A percentile compares a stretch with the other conserved stretches of the same genome.
Evolutionary conservation across 768 basidiomycete species (phyloP).

Genomic region (Calvatia gigantea): DNA sequence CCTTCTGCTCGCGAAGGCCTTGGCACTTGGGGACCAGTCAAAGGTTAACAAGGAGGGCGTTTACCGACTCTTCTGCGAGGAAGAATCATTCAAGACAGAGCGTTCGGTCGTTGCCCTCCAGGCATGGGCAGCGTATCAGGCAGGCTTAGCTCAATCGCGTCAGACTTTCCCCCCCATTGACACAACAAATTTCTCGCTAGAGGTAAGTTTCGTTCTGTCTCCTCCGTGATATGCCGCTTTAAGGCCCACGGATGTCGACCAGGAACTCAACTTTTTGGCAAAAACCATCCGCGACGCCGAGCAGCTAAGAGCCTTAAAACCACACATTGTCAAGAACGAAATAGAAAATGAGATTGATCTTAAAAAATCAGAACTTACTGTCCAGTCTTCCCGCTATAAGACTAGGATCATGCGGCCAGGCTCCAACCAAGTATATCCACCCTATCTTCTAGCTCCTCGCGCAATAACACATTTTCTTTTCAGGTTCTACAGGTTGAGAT

Average conservation of each 20-base stretch:
- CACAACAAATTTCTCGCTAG: slow-evolving; percentile 18
- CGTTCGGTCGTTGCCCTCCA: slow-evolving; percentile 28
- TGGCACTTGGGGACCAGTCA: slow-evolving; percentile 33
- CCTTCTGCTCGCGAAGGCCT: slow-evolving; percentile 30
- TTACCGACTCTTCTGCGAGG: slow-evolving; percentile 25
- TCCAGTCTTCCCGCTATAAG: slow-evolving; percentile 39
- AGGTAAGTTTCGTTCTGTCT: slow-evolving; percentile 22
- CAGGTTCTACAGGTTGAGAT: no score
- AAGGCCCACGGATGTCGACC: slow-evolving; percentile 26
- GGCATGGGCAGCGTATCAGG: slow-evolving; percentile 43
- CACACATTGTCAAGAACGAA: slow-evolving; percentile 43
- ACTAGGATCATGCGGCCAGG: slow-evolving; percentile 32
- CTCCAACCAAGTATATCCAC: slow-evolving; percentile 25
- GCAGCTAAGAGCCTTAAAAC: slow-evolving; percentile 39
- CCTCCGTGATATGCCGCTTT: not conserved
- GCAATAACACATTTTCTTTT: no score
- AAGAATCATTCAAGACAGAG: slow-evolving; percentile 18
- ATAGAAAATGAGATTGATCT: slow-evolving; percentile 26
- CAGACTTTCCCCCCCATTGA: slow-evolving; percentile 21
- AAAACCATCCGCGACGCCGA: slow-evolving; percentile 35
- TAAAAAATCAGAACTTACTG: slow-evolving; percentile 26
- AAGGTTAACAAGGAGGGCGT: slow-evolving; percentile 25
- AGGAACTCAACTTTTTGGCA: slow-evolving; percentile 29
- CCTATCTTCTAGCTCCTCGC: not conserved
- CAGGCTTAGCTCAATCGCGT: slow-evolving; percentile 19